Conservation (phyloP, 2,329 filamentous ascomycete species). For the Trichoderma sp. region DNA sequence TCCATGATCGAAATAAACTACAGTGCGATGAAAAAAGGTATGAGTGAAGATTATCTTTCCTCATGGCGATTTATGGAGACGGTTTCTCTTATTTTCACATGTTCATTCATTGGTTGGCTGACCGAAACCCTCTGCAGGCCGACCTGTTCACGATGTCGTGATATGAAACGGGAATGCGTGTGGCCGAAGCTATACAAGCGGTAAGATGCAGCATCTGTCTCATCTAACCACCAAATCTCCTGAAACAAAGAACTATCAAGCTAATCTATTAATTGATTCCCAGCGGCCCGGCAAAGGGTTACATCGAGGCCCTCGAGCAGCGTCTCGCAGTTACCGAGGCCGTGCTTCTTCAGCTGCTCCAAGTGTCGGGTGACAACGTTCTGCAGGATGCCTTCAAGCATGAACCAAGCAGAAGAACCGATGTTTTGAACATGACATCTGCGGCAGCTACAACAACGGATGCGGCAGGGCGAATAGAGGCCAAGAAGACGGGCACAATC, state of each 20-base stretch:
- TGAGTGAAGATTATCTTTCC: neutral
- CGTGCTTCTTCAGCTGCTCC: constrained; percentile 20
- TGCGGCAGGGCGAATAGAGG: constrained; percentile 23
- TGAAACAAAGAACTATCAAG: neutral
- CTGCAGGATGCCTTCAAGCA: constrained; percentile 18
- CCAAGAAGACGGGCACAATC: constrained; percentile 25
- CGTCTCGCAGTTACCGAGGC: constrained; percentile 22
- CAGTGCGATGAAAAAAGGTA: constrained; percentile 25
- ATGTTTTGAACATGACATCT: neutral
- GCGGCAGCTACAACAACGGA: constrained; percentile 4
- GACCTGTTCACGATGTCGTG: constrained; percentile 23
- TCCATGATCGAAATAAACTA: neutral
- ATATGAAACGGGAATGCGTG: constrained; percentile 23
- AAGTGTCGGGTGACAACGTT: neutral
- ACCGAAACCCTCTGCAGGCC: constrained; percentile 1
- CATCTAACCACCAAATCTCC: neutral
- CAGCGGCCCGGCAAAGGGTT: constrained; percentile 22
- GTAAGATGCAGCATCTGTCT: constrained; percentile 2
- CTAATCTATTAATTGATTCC: neutral
- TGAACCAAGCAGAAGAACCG: constrained; percentile 7
- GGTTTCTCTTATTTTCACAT: neutral
- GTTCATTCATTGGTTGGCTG: neutral
- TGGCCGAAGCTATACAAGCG: constrained; percentile 26
- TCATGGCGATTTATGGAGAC: neutral
- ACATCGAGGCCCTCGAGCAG: constrained; percentile 22